These are phyloP conservation scores for Luffa aegyptiaca DNA, from an alignment of 306 rosid species.

Conservation along the genomic window DNA sequence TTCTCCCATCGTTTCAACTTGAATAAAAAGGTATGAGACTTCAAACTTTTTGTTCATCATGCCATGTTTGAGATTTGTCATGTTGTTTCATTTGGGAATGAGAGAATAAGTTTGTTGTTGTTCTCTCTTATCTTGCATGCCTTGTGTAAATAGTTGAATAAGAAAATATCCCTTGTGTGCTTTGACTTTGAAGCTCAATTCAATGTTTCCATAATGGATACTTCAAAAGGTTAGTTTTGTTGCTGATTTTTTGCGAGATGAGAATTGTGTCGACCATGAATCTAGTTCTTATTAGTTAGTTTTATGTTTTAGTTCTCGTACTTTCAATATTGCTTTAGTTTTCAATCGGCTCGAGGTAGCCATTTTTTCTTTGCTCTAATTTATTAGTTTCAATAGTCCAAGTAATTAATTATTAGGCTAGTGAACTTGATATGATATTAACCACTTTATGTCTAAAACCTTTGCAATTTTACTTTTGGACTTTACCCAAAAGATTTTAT, in stretches of 20 bases:
- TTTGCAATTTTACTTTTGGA: background rate
- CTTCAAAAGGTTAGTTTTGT: background rate
- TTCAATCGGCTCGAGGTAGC: background rate
- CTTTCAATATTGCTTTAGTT: background rate
- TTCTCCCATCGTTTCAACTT: conserved; percentile 57
- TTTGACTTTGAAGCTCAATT: background rate
- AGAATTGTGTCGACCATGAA: background rate
- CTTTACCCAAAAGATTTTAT: too few relatives aligned
- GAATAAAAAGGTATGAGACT: conserved; percentile 4
- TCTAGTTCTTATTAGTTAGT: background rate
- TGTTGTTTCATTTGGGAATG: background rate
- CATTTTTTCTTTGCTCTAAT: too few relatives aligned
- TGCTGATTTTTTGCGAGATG: background rate
- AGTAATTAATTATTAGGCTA: too few relatives aligned
- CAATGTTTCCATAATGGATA: background rate
- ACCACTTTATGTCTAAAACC: too few relatives aligned
- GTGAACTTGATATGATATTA: too few relatives aligned
- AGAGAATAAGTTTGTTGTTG: background rate
- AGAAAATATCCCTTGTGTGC: background rate
- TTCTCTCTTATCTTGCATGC: background rate
- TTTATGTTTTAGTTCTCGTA: background rate
- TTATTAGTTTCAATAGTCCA: too few relatives aligned
- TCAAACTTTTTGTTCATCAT: background rate
- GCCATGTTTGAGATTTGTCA: background rate
- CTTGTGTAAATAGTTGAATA: background rate